These are phyloP conservation scores for Theileria orientalis DNA, from an alignment of 169 alveolate species.

Conservation along the genomic window DNA sequence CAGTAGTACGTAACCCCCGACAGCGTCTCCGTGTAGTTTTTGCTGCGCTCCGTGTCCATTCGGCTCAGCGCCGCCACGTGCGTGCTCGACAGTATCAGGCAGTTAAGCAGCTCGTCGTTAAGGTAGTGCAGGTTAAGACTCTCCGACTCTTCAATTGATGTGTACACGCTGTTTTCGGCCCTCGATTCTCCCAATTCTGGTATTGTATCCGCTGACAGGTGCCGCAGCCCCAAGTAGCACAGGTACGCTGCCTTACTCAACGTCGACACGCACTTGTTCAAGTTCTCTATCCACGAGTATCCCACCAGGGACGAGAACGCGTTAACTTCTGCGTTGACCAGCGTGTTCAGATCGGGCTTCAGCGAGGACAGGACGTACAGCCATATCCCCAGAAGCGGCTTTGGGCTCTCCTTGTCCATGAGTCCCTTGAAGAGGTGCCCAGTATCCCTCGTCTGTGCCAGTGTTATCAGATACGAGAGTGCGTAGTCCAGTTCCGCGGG, in stretches of 20 bases:
- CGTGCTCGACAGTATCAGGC: constrained; percentile 18
- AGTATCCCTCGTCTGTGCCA: constrained; percentile 5
- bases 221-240: constrained; percentile 6
- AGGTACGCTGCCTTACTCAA: constrained; percentile 11
- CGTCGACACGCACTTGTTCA: constrained; percentile 9
- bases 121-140: neutral
- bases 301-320: constrained; percentile 46
- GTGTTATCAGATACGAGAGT: constrained; percentile 10
- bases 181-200: no score
- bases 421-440: constrained; percentile 9
- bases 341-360: constrained; percentile 26
- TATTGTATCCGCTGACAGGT: constrained; percentile 19
- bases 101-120: constrained; percentile 36
- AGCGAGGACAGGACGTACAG: constrained; percentile 29
- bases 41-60: neutral
- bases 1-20: constrained; percentile 43
- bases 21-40: constrained; percentile 21
- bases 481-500: constrained; percentile 37
- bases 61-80: neutral
- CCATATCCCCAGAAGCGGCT: constrained; percentile 38
- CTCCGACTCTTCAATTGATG: neutral
- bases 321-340: constrained; percentile 41
- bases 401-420: constrained; percentile 1
- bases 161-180: neutral
- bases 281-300: constrained; percentile 37